Percentiles rank a stretch among this genome's conserved stretches.
phyloP scores from a whole-genome alignment of 2,329 filamentous ascomycete genomes.

The Xylariaceae sp. region DNA sequence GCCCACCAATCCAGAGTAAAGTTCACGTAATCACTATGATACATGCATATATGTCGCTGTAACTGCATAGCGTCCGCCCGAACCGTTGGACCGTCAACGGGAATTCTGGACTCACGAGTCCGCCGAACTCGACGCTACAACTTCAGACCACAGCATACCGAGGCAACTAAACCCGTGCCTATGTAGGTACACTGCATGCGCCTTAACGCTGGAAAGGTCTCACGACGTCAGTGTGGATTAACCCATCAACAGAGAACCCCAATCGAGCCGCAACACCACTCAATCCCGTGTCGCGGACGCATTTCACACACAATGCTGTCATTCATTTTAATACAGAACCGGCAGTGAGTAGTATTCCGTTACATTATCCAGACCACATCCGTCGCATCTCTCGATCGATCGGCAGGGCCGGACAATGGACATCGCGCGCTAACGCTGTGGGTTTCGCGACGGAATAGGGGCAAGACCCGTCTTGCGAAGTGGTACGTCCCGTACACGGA shows the following conservation, averaged over 20 bases:
- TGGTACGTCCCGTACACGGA: slow-evolving; percentile 99
- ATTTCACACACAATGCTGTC: slow-evolving; percentile 34
- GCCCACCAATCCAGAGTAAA: too few species aligned
- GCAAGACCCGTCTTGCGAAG: slow-evolving; percentile 96
- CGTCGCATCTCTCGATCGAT: not conserved
- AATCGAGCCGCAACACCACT: slow-evolving; percentile 2
- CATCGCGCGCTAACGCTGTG: slow-evolving; percentile 1
- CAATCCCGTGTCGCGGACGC: not conserved
- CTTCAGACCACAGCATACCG: not conserved
- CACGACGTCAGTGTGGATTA: not conserved
- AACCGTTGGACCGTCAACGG: too few species aligned
- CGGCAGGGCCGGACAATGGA: not conserved
- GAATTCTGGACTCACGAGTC: too few species aligned
- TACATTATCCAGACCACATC: not conserved
- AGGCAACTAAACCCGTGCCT: not conserved
- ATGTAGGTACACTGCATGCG: not conserved
- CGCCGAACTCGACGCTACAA: too few species aligned
- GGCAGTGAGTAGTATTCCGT: slow-evolving; percentile 32
- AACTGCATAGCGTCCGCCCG: too few species aligned
- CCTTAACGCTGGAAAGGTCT: not conserved
- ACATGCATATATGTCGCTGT: too few species aligned
- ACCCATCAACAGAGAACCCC: not conserved
- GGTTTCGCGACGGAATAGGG: slow-evolving; percentile 41
- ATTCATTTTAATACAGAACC: slow-evolving; percentile 41
- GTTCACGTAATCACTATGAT: too few species aligned